Base-by-base conservation (phyloP, 192 early-diverging fungal species). In the Coemansia sp. region DNA sequence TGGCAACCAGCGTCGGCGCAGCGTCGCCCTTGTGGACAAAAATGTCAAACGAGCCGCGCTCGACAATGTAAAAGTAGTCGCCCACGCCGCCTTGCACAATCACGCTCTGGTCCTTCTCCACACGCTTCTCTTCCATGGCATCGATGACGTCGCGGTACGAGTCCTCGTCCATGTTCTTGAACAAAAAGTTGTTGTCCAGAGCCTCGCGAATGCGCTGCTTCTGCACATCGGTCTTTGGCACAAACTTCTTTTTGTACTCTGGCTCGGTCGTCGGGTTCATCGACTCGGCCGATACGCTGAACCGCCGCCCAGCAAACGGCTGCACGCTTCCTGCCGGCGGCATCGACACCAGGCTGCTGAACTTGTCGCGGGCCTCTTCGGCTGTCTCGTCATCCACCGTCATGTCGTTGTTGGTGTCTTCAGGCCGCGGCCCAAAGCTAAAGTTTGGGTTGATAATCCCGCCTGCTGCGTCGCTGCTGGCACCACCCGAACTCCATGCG, bases 11-110 rank as follows among this genome's bases (percentile, higher is more conserved):
- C 51, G 83, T 76, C 4, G 90, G 83, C 2, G 86, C 70, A 5
- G 79, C 83, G 14, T 85, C 76, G 62, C 66, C 77, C 63, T 89
- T 88, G 45, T 84, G 74, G 15, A 98, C 91, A 84, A 88, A 95
- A 29, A 94, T 90, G 59, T 99, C 95, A 73, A 98, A 86, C 5
- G 88, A 86, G 60, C 97, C 97, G 29, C 83, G 85, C 79, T 99
- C 95, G n/a, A 98, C 95, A 7, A 96, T 91, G 70, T 99, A 99
- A 69, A 97, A 99, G 83, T 85, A 99, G 76, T 99, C 97, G 48
- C 95, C 97, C 5, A 96, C 92, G 27, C 86, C 94, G 48, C 97
- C 97, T 73, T 99, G 97, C 48, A 86, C 87, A 65, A 99, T 97
- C 32, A 99, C 84, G 49, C 72, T 86, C 69, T 92, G 90, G 25